Conservation (phyloP, 78 protist species). For the slime mould (Dictyostelium discoideum) region dicty_2.7 NC_007091.3:4353501-4354000, state of each 20-base stretch:
- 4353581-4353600: background rate
- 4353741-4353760: background rate
- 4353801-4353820: background rate
- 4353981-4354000: too few relatives aligned
- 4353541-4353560: background rate
- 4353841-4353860: slow-evolving; percentile 25
- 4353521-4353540: background rate
- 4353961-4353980: background rate
- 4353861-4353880: slow-evolving; percentile 22
- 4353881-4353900: slow-evolving; percentile 38
- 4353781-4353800: background rate
- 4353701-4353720: slow-evolving; percentile 18
- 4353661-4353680: slow-evolving; percentile 17
- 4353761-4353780: background rate
- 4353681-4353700: background rate
- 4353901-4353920: slow-evolving; percentile 22
- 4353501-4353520: background rate
- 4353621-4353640: slow-evolving; percentile 22
- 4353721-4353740: slow-evolving; percentile 22
- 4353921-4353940: background rate
- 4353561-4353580: background rate
- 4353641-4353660: slow-evolving; percentile 41
- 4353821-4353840: slow-evolving; percentile 9
- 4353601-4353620: background rate
- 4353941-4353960: background rate